Evolutionary conservation across 257 asterid species (phyloP).

Genomic region (Solanum paucissectum): DNA sequence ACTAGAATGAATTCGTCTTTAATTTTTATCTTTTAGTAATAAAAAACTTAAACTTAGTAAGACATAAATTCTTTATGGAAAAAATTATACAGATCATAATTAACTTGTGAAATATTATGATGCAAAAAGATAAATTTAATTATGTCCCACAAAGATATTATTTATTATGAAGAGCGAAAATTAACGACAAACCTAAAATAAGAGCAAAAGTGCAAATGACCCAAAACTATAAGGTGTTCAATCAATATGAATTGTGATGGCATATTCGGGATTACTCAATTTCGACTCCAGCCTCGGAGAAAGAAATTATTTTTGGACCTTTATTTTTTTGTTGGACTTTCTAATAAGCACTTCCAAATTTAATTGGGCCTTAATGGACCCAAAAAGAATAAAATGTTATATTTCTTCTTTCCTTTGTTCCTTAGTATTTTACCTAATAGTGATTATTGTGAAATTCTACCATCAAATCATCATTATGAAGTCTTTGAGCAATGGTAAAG

Average conservation of each 20-base stretch:
- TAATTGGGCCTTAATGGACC: background rate
- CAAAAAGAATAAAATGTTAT: background rate
- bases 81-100: background rate
- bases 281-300: background rate
- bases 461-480: background rate
- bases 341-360: background rate
- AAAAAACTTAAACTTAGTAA: too few relatives aligned
- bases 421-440: background rate
- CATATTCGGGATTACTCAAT: background rate
- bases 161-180: background rate
- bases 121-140: too few relatives aligned
- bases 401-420: background rate
- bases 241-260: background rate
- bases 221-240: background rate
- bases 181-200: background rate
- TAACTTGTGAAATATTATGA: background rate
- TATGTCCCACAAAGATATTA: too few relatives aligned
- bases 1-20: background rate
- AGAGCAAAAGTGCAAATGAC: background rate
- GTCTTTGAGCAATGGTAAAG: background rate
- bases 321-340: background rate
- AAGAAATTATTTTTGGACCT: background rate
- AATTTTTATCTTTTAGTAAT: background rate
- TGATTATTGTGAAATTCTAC: background rate
- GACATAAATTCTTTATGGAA: too few relatives aligned